phyloP scores from a whole-genome alignment of 305 asterid genomes.

The Solanum chacoense region DNA sequence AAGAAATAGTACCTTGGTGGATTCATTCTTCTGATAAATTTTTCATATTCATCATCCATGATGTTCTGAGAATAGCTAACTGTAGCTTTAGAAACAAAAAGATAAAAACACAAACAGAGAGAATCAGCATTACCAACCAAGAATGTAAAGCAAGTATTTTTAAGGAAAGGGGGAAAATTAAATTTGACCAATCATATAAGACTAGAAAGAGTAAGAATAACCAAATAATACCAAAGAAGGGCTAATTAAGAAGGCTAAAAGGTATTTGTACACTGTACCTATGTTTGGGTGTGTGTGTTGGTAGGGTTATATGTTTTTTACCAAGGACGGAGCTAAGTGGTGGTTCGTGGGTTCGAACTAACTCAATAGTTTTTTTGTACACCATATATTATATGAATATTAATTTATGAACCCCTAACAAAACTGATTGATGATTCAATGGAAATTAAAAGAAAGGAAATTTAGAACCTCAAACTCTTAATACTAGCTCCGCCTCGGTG shows the following conservation, averaged over 20 bases:
- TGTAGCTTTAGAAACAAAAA: neutral
- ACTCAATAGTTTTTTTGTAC: neutral
- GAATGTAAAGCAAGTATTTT: constrained; percentile 17
- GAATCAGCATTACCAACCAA: constrained; percentile 14
- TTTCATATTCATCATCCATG: constrained; percentile 24
- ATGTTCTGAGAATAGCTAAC: constrained; percentile 12
- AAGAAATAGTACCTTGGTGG: constrained; percentile 14
- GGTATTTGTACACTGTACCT: constrained; percentile 12
- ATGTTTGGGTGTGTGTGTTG: neutral
- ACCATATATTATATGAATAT: too few species aligned
- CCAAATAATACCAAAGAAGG: constrained; percentile 12
- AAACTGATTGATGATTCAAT: neutral
- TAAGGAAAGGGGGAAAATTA: neutral
- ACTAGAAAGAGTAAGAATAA: constrained; percentile 5
- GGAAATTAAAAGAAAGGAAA: too few species aligned
- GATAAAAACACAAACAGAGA: neutral
- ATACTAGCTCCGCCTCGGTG: too few species aligned
- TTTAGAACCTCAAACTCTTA: too few species aligned
- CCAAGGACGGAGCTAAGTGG: neutral
- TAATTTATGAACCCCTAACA: neutral
- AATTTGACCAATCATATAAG: constrained; percentile 18
- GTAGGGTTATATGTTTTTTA: neutral
- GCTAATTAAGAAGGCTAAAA: constrained; percentile 16
- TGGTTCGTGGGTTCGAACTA: too few species aligned
- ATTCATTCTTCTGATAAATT: constrained; percentile 22